These are phyloP conservation scores for Fusarium proliferatum DNA, from an alignment of 2,329 filamentous ascomycete species.

Conservation along the genomic window DNA sequence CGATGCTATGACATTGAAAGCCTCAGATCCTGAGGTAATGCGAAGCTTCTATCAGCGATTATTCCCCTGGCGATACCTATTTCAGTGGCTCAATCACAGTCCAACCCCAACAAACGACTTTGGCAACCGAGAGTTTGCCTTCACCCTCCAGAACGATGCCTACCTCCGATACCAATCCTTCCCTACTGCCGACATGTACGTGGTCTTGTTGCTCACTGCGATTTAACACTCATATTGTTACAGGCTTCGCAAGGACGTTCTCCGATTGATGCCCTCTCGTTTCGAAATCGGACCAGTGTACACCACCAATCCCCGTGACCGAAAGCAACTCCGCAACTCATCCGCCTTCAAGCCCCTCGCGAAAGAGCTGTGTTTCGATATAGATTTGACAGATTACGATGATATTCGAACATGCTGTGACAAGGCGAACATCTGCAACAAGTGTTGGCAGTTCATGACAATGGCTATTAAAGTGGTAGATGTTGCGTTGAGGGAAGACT, in stretches of 20 bases:
- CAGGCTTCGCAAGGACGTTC: constrained; percentile 89
- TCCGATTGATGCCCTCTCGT: constrained; percentile 87
- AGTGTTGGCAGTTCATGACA: constrained; percentile 97
- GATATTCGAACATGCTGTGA: constrained; percentile 95
- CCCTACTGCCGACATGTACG: constrained; percentile 64
- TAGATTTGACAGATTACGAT: constrained; percentile 99
- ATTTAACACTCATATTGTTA: constrained; percentile 5
- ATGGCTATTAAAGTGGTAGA: constrained; percentile 98
- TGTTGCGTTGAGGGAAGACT: constrained; percentile 87
- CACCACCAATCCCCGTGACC: constrained; percentile 90
- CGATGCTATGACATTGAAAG: constrained; percentile 53
- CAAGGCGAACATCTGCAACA: constrained; percentile 91
- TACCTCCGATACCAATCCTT: constrained; percentile 91
- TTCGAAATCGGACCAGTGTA: constrained; percentile 99
- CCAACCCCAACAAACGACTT: constrained; percentile 89
- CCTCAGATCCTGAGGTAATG: constrained; percentile 86
- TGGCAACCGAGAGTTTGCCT: constrained; percentile 92
- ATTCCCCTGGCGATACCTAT: constrained; percentile 93
- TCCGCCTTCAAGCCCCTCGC: constrained; percentile 85
- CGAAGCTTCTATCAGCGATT: constrained; percentile 94
- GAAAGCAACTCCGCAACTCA: constrained; percentile 85
- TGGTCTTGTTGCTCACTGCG: neutral
- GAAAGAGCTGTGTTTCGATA: constrained; percentile 98
- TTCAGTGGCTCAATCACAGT: constrained; percentile 98
- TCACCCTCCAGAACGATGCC: constrained; percentile 91